Evolutionary conservation across 2,329 filamentous ascomycete genomes (phyloP), one percentile per base, ranked within the genome.

Genomic region (Colletotrichum viniferum): DNA sequence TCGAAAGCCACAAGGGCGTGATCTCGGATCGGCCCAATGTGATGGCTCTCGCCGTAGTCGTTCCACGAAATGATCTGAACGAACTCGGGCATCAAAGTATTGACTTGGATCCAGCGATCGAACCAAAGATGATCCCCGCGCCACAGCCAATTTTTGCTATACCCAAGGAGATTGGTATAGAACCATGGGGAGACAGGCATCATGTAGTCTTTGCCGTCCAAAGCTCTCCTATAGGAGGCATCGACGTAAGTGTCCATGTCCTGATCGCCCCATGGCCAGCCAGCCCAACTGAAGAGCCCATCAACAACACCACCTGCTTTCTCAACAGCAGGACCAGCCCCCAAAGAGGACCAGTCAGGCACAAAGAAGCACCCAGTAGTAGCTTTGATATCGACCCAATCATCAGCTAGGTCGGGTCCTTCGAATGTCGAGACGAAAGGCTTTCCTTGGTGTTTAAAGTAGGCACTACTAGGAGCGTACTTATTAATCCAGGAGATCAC

Each of bases 111-210:
- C 91, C 91, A 92, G 21, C 91, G 88, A 69, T 90, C 84, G 76
- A 86, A 88, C 90, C 91, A 93, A 10, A 93, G 81, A 69, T 88
- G 84, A 77, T 92, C 91, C 28, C 90, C 89, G 26, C 87, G 86
- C 85, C 89, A 93, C 7, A 92, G 83, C 91, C 91, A 93, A 79
- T 92, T 91, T 82, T 92, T 93, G 56, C 83, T 81, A 78, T 86
- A 92, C 14, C 84, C 83, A 0, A 89, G 87, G 4, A 92, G 83
- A 71, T 91, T 89, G 52, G 91, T 91, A 81, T 88, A 91, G 81
- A 91, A 91, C 89, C 89, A 91, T 1, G 90, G 89, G 0, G 87
- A 88, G 16, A 90, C 86, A 4, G 88, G 85, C 87, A 90, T 90
- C 86, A 90, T 90, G 76, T 83, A 85, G 2, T 80, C 58, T 32